Conservation (phyloP, 306 rosid species). For the Rosa chinensis region DNA sequence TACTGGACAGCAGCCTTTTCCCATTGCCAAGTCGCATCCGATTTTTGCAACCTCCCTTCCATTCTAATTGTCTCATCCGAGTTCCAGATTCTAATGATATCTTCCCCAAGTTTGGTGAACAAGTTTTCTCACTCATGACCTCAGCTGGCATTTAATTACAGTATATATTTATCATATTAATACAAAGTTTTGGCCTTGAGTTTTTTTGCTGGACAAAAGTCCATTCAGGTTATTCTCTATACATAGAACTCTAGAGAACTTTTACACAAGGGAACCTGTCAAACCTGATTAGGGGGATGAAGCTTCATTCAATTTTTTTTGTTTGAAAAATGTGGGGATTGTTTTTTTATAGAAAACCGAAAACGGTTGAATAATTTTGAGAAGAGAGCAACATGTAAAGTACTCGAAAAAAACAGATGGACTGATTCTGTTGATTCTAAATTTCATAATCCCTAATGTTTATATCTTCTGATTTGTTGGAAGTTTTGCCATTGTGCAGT, state of each 20-base stretch:
- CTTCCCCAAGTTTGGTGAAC: constrained; percentile 46
- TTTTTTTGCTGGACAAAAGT: constrained; percentile 25
- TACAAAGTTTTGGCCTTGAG: constrained; percentile 32
- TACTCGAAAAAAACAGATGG: not conserved
- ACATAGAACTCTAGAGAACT: not conserved
- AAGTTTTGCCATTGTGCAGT: not conserved
- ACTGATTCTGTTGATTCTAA: not conserved
- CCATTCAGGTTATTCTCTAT: not conserved
- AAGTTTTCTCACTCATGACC: constrained; percentile 1
- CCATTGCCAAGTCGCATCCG: constrained; percentile 58
- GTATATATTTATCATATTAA: not conserved
- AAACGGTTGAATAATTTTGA: not conserved
- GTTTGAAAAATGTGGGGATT: not conserved
- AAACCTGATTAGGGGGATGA: not conserved
- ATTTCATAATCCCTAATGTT: not conserved
- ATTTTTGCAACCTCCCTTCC: constrained; percentile 56
- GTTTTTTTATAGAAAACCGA: not conserved
- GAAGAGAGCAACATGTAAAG: not conserved
- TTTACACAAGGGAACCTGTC: constrained; percentile 6
- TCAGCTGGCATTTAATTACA: not conserved
- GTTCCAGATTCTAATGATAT: constrained; percentile 57
- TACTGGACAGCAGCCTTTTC: constrained; percentile 54
- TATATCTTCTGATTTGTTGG: not conserved
- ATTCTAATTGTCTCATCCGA: constrained; percentile 45
- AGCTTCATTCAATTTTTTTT: not conserved